Conservation (phyloP, 768 basidiomycete species). For the Russula abietina region DNA sequence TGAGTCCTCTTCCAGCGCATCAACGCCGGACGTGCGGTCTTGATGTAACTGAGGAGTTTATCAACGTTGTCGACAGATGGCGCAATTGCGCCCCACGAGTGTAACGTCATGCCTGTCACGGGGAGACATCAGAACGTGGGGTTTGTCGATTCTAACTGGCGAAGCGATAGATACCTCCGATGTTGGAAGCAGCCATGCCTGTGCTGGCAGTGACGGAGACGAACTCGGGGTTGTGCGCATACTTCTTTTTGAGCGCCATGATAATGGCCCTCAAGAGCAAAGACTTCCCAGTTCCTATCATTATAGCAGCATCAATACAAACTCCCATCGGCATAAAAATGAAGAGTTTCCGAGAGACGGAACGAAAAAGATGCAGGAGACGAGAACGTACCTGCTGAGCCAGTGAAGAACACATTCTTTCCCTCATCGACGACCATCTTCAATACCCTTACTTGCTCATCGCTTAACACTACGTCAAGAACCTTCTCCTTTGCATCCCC, state of each 20-base stretch:
- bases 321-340: neutral
- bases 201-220: slow-evolving; percentile 57
- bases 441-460: slow-evolving; percentile 49
- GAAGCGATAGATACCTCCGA: slow-evolving; percentile 42
- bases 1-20: slow-evolving; percentile 53
- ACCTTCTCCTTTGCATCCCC: slow-evolving; percentile 21
- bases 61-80: slow-evolving; percentile 43
- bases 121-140: slow-evolving; percentile 13
- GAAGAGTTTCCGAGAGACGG: neutral
- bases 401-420: slow-evolving; percentile 62
- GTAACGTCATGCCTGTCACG: slow-evolving; percentile 48
- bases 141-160: slow-evolving; percentile 20
- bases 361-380: neutral
- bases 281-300: slow-evolving; percentile 60
- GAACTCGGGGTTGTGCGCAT: slow-evolving; percentile 37
- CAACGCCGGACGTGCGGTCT: slow-evolving; percentile 47
- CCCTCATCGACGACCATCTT: slow-evolving; percentile 49
- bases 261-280: slow-evolving; percentile 55
- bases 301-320: neutral
- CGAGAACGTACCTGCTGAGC: slow-evolving; percentile 54
- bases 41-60: slow-evolving; percentile 45
- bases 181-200: slow-evolving; percentile 64
- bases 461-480: slow-evolving; percentile 41
- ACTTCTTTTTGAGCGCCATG: slow-evolving; percentile 42
- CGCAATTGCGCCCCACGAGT: slow-evolving; percentile 56